These are phyloP conservation scores for Coffea canephora DNA, from an alignment of 257 asterid species.

Conservation along the genomic window DNA sequence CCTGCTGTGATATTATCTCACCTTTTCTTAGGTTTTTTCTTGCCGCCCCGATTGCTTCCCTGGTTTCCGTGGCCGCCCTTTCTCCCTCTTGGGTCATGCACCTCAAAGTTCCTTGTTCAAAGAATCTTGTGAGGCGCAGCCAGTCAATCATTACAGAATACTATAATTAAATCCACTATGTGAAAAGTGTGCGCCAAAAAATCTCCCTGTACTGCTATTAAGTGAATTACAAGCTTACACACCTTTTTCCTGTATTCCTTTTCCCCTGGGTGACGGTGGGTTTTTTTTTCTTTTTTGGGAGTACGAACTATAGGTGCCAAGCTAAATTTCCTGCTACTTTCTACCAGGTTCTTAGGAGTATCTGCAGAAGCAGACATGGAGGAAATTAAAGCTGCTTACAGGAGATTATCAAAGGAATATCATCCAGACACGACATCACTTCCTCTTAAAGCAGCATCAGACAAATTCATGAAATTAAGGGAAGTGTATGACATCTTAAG, in stretches of 20 bases:
- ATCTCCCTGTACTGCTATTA: neutral
- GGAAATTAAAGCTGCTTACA: constrained; percentile 80
- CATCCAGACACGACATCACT: constrained; percentile 96
- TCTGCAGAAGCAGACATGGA: constrained; percentile 71
- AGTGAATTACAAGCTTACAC: neutral
- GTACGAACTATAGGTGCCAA: too few relatives aligned
- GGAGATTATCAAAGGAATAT: constrained; percentile 77
- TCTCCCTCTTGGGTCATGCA: neutral
- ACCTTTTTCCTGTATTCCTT: too few relatives aligned
- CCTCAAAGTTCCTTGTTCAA: neutral
- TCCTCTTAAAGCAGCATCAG: constrained; percentile 80
- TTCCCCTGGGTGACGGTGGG: too few relatives aligned
- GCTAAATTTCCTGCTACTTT: neutral
- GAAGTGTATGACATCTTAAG: constrained; percentile 62
- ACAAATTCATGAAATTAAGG: constrained; percentile 68
- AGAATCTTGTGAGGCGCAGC: neutral
- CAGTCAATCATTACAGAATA: too few relatives aligned
- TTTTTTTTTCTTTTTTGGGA: too few relatives aligned
- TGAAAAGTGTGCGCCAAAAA: too few relatives aligned
- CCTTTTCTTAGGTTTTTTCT: neutral
- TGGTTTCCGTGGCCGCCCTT: neutral
- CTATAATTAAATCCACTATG: too few relatives aligned
- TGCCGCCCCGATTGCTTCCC: neutral
- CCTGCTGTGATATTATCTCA: neutral
- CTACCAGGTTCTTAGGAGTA: constrained; percentile 70